Evolutionary conservation across 1,284 basidiomycete genomes (phyloP), one percentile per base, ranked within the genome.

Genomic region (Cutaneotrichosporon spelunceum): DNA sequence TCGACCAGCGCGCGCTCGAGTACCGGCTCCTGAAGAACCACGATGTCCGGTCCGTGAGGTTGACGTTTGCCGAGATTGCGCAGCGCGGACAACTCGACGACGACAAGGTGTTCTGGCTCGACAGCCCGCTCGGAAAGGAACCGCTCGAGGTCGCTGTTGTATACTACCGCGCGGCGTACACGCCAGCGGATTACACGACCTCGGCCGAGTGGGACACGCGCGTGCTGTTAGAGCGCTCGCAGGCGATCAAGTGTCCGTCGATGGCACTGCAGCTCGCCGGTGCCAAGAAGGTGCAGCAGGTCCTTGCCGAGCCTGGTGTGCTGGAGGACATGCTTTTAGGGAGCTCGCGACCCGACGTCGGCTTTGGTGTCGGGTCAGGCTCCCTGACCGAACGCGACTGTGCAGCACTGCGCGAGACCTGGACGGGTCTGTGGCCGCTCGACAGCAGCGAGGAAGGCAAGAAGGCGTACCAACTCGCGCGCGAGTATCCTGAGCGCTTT

Each of bases 261-360:
- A 85, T 98, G 67, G 87, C 90, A 1, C 83, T 98, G 4, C 96
- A 99, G 72, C 86, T 99, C 4, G 92, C 93, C 0, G 96, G 95
- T 0, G 88, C 90, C 1, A 99, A 99, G 81, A 97, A 97, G 76
- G 87, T 99, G 0, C 96, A 98, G 78, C 88, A 98, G 73, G 90
- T 90, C 0, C 83, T 99, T 16, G 86, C 88, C 2, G 84, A 86
- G 36, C 85, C 86, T 0, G 87, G 87, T 0, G 80, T 91, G 11
- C 82, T 95, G 24, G 90, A 92, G 69, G 79, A 81, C 5, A 93
- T 93, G 78, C 80, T 92, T 21, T 68, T 78, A 3, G 57, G 61
- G 8, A 24, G 57, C 61, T 72, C 66, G 53, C 53, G 72, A 45
- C 74, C 75, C 10, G 72, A 79, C 34, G 78, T 83, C 50, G 70